These are phyloP conservation scores for Claviceps purpurea DNA, from an alignment of 2,329 filamentous ascomycete genomes.

Conservation along the genomic window DNA sequence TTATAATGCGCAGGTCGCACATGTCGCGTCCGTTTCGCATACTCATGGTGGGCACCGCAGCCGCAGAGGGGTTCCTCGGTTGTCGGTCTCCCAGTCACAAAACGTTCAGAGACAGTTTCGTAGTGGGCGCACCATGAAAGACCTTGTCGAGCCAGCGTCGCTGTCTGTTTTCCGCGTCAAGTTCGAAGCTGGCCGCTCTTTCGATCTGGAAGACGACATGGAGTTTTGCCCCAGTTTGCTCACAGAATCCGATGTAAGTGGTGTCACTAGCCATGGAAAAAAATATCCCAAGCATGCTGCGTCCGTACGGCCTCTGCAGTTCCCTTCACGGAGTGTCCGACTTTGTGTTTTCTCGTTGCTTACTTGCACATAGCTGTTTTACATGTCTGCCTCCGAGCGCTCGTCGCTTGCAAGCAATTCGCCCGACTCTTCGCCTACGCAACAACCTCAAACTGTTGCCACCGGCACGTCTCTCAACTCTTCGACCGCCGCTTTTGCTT, in stretches of 20 bases:
- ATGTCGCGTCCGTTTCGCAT: slow-evolving; percentile 50
- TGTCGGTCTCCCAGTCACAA: slow-evolving; percentile 53
- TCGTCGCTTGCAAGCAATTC: slow-evolving; percentile 92
- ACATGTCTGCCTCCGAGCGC: slow-evolving; percentile 84
- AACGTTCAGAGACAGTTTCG: slow-evolving; percentile 80
- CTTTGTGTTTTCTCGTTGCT: slow-evolving; percentile 14
- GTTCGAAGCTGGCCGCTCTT: slow-evolving; percentile 84
- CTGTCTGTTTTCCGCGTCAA: slow-evolving; percentile 69
- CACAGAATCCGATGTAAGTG: slow-evolving; percentile 83
- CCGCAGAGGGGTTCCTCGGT: slow-evolving; percentile 65
- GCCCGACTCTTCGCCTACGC: slow-evolving; percentile 79
- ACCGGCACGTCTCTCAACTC: slow-evolving; percentile 64
- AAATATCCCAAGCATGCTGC: neutral
- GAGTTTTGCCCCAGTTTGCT: slow-evolving; percentile 88
- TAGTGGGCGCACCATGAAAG: slow-evolving; percentile 73
- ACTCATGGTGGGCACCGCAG: slow-evolving; percentile 65
- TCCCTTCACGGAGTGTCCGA: slow-evolving; percentile 12
- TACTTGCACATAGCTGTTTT: slow-evolving; percentile 53
- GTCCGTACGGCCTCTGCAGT: neutral
- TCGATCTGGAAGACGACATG: slow-evolving; percentile 90
- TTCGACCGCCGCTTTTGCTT: slow-evolving; percentile 51
- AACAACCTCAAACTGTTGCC: slow-evolving; percentile 68
- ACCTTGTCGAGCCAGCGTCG: slow-evolving; percentile 64
- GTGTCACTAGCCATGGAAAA: neutral
- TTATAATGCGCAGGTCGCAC: slow-evolving; percentile 45